phyloP scores from a whole-genome alignment of 345 rosid genomes.

The Punica granatum region DNA sequence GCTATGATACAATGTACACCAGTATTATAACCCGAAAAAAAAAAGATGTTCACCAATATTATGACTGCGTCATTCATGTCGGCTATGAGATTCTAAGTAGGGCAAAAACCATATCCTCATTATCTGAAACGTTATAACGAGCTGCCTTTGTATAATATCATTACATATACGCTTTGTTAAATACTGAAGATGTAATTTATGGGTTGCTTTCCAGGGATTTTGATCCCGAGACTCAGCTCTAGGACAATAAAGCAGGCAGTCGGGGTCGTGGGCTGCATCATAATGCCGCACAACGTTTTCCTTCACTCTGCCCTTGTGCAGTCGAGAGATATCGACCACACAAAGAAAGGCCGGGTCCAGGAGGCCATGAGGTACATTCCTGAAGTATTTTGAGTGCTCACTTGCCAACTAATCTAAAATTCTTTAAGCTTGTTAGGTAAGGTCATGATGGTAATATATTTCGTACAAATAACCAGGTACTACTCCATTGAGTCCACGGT shows the following conservation, averaged over 20 bases:
- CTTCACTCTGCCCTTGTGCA: slow-evolving; percentile 95
- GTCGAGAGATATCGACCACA: slow-evolving; percentile 67
- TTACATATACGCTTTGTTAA: not conserved
- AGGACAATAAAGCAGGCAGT: slow-evolving; percentile 86
- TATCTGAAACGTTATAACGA: not conserved
- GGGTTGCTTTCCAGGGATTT: slow-evolving; percentile 41
- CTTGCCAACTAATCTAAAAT: not conserved
- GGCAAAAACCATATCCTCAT: not conserved
- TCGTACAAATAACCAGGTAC: slow-evolving; percentile 19
- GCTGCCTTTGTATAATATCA: not conserved
- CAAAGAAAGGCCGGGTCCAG: slow-evolving; percentile 54
- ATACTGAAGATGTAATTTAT: not conserved
- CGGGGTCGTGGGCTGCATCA: slow-evolving; percentile 91
- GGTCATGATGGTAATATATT: not conserved
- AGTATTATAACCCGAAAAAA: no score
- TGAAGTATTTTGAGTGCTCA: not conserved
- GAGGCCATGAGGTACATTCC: slow-evolving; percentile 52
- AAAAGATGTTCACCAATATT: no score
- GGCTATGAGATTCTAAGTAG: not conserved
- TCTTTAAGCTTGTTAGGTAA: not conserved
- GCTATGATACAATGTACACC: not conserved
- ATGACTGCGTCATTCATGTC: no score
- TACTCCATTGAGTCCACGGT: slow-evolving; percentile 70
- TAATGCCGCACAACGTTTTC: slow-evolving; percentile 95
- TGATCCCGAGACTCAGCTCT: slow-evolving; percentile 77